These are phyloP conservation scores for Cercospora canescens DNA, from an alignment of 2,329 filamentous ascomycete species.

Conservation along the genomic window DNA sequence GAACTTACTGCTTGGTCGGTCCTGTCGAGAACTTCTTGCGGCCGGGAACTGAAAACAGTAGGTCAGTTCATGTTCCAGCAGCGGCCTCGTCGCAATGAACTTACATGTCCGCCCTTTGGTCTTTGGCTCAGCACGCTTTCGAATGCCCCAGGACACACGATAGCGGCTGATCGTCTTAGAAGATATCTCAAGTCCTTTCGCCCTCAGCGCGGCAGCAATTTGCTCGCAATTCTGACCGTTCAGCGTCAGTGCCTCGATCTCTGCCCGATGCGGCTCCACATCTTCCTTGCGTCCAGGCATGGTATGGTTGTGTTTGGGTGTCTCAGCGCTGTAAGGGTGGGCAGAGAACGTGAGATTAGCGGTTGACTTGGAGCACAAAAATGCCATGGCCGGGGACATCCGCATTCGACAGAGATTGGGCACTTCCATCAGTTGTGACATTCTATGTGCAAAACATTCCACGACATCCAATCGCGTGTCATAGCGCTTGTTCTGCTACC, in stretches of 20 bases:
- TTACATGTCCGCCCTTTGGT: constrained; percentile 19
- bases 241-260: constrained; percentile 24
- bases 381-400: background rate
- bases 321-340: background rate
- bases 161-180: constrained; percentile 28
- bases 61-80: background rate
- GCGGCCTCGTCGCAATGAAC: background rate
- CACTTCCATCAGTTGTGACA: background rate
- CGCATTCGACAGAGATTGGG: background rate
- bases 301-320: background rate
- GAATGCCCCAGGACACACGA: constrained; percentile 29
- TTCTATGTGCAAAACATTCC: background rate
- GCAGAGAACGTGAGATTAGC: constrained; percentile 1
- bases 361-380: background rate
- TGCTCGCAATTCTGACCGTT: constrained; percentile 29
- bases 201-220: constrained; percentile 24
- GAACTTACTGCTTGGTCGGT: constrained; percentile 8
- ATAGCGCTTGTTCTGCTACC: background rate
- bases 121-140: constrained; percentile 22
- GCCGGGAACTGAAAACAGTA: background rate
- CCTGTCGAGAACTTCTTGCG: background rate
- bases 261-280: constrained; percentile 20
- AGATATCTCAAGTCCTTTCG: constrained; percentile 22
- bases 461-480: background rate
- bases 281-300: constrained; percentile 15